Conservation (phyloP, 2,329 filamentous ascomycete genomes). For the Stagonosporopsis vannaccii region DNA sequence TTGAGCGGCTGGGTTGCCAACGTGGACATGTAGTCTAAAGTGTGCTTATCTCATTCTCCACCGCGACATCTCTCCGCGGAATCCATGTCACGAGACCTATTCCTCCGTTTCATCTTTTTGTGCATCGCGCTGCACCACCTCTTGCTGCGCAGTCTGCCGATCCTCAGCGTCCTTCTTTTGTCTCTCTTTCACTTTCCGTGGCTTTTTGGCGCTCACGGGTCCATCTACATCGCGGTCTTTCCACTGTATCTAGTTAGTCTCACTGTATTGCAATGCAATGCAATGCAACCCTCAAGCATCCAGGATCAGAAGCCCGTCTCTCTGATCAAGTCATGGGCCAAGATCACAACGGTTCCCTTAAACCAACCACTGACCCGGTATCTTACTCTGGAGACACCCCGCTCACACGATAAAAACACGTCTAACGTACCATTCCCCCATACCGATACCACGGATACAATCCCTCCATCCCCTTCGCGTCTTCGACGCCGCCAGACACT, state of each 20-base stretch:
- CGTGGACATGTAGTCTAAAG: too few relatives aligned
- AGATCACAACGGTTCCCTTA: too few relatives aligned
- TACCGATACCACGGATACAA: conserved; percentile 35
- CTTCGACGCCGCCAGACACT: conserved; percentile 54
- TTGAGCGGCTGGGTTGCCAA: too few relatives aligned
- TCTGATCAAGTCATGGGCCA: too few relatives aligned
- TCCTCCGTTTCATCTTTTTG: background rate
- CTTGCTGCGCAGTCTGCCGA: background rate
- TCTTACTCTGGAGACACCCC: too few relatives aligned
- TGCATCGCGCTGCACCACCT: background rate
- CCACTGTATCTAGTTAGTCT: conserved; percentile 39
- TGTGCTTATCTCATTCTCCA: too few relatives aligned
- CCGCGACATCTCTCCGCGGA: too few relatives aligned
- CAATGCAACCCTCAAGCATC: too few relatives aligned
- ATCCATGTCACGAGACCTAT: background rate
- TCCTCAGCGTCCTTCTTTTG: conserved; percentile 28
- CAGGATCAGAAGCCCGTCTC: too few relatives aligned
- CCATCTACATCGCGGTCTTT: conserved; percentile 52
- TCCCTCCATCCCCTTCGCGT: conserved; percentile 39
- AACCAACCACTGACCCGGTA: too few relatives aligned
- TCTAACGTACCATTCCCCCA: conserved; percentile 46
- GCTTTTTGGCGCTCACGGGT: conserved; percentile 52
- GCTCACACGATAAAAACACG: background rate
- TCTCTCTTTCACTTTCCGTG: conserved; percentile 48
- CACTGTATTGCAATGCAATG: too few relatives aligned